Conservation (phyloP, 2,329 filamentous ascomycete genomes). For the Fusarium continuum region DNA sequence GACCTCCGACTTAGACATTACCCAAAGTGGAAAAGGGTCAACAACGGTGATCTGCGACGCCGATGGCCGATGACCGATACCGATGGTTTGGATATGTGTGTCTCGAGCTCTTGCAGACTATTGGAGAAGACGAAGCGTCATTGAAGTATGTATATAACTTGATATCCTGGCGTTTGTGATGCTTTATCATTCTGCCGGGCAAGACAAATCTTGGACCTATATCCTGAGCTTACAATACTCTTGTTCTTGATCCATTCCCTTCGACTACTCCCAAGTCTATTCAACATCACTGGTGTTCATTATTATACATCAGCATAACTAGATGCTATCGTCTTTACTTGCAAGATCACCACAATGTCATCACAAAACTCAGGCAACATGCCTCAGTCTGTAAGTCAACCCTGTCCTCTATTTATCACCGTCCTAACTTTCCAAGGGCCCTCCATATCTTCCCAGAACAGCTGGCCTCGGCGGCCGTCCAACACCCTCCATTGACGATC, state of each 20-base stretch:
- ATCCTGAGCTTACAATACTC: background rate
- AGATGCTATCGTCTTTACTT: background rate
- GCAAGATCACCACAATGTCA: slow-evolving; percentile 27
- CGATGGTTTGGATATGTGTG: background rate
- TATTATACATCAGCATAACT: background rate
- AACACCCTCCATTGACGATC: slow-evolving; percentile 66
- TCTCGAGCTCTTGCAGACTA: background rate
- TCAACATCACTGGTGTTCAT: background rate
- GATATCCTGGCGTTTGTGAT: background rate
- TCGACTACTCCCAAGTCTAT: background rate
- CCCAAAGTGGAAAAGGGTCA: slow-evolving; percentile 31
- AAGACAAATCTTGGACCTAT: background rate
- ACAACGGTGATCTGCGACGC: slow-evolving; percentile 24
- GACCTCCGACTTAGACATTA: slow-evolving; percentile 20
- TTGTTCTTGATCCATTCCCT: background rate
- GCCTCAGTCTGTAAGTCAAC: slow-evolving; percentile 26
- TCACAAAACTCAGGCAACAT: slow-evolving; percentile 15
- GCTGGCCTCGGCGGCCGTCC: slow-evolving; percentile 68
- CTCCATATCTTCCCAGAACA: slow-evolving; percentile 51
- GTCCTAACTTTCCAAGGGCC: slow-evolving; percentile 41
- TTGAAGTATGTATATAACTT: background rate
- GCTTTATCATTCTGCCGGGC: background rate
- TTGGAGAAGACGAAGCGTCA: background rate
- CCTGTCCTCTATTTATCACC: background rate
- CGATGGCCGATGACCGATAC: slow-evolving; percentile 37